These are phyloP conservation scores for Moesziomyces parantarcticus DNA, from an alignment of 1,284 basidiomycete species.

Conservation along the genomic window DNA sequence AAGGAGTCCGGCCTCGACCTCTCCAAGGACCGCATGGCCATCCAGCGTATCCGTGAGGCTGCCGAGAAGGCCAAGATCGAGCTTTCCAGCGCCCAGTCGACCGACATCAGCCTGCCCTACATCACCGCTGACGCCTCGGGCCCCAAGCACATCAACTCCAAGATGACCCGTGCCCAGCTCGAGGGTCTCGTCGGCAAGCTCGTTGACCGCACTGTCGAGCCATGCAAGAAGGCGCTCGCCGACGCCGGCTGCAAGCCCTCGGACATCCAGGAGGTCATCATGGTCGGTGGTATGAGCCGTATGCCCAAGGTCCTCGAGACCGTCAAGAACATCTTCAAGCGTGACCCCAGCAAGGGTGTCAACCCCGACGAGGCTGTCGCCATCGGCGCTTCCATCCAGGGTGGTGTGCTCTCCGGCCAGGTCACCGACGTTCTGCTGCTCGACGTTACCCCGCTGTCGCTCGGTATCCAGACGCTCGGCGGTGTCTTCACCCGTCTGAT, in stretches of 20 bases:
- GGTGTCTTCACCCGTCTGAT: constrained; percentile 89
- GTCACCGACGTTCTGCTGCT: constrained; percentile 96
- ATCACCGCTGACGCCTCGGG: constrained; percentile 94
- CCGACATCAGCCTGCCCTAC: constrained; percentile 93
- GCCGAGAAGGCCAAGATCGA: constrained; percentile 99
- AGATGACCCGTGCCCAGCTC: constrained; percentile 87
- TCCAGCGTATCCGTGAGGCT: constrained; percentile 97
- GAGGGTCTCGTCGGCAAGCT: constrained; percentile 85
- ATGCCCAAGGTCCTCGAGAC: constrained; percentile 96
- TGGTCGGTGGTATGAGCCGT: constrained; percentile 97
- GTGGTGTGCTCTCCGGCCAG: constrained; percentile 93
- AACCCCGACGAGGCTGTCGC: constrained; percentile 96
- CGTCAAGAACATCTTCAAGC: constrained; percentile 90
- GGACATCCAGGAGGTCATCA: constrained; percentile 94
- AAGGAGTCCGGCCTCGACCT: constrained; percentile 88
- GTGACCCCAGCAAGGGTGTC: constrained; percentile 96
- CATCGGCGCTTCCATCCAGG: constrained; percentile 91
- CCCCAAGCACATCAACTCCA: constrained; percentile 95
- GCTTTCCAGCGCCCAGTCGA: constrained; percentile 89
- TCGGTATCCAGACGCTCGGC: constrained; percentile 96
- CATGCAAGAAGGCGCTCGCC: constrained; percentile 92
- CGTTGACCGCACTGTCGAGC: constrained; percentile 90
- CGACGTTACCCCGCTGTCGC: constrained; percentile 92
- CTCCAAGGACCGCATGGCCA: constrained; percentile 89
- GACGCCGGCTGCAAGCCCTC: constrained; percentile 92